Base-by-base conservation (phyloP, 2,329 filamentous ascomycete species). In the Didymella keratinophila region DNA sequence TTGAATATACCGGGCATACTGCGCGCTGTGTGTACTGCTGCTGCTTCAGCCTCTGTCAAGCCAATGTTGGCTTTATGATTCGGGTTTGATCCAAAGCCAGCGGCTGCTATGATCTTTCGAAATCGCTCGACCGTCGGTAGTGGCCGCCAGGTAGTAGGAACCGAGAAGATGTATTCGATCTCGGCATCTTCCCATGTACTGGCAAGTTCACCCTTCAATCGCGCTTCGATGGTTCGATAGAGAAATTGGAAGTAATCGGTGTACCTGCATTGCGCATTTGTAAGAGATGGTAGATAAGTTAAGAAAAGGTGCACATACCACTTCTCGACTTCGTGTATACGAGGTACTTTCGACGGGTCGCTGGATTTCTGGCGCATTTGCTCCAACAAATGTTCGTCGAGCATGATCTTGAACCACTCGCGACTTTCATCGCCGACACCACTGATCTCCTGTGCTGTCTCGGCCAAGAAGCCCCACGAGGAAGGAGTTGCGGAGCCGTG, bases 121-220 rank as follows among this genome's bases (percentile, higher is more conserved):
- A 85, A 86, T 5, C 70, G 72, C 68, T 85, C 84, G 49, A 86
- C 80, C 2, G 81, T 80, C 8, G 78, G 77, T 56, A 82, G 75
- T 2, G 74, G 81, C 10, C 76, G 78, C 84, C 84, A 87, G 0
- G 84, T 86, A 1, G 84, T 86, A 0, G 84, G 84, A 0, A 85
- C 83, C 44, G 81, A 83, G 71, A 86, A 86, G 9, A 86, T 71
- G 63, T 86, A 87, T 37, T 82, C 79, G 1, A 86, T 80, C 0
- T 72, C 73, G 52, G 83, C 77, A 68, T 70, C n/a, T 65, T 67
- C 11, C 79, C 78, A 52, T 41, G 68, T 27, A 70, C 73, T 65
- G 76, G 79, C 67, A 1, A 75, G 79, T 36, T 81, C 78, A 0
- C 64, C 55, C 10, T 68, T 67, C 1, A 78, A 57, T 23, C 72